Percentiles rank a stretch among this genome's conserved stretches.
Conservation (phyloP, 2,329 filamentous ascomycete species). For the Epicoccum nigrum region DNA sequence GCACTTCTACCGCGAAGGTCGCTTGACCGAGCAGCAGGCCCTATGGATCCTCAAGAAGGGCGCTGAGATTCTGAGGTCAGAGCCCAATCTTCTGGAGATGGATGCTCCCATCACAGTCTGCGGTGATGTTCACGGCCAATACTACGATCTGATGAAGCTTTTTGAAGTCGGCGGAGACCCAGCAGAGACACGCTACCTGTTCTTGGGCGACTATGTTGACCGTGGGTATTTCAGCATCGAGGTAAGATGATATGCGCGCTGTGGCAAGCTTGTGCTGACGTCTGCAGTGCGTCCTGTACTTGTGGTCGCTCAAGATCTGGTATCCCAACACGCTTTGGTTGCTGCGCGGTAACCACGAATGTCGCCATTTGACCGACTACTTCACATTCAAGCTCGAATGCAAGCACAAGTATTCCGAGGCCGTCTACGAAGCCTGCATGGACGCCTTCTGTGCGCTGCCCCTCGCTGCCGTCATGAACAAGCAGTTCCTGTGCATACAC, state of each 20-base stretch:
- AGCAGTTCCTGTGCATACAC: conserved; percentile 98
- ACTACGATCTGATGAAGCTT: conserved; percentile 99
- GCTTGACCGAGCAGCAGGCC: conserved; percentile 95
- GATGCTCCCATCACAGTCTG: conserved; percentile 98
- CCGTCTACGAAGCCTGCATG: conserved; percentile 96
- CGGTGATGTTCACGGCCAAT: conserved; percentile 97
- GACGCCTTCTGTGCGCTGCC: conserved; percentile 96
- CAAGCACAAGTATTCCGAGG: conserved; percentile 99
- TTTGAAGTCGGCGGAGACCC: conserved; percentile 98
- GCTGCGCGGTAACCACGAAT: conserved; percentile 97
- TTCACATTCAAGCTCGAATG: conserved; percentile 99
- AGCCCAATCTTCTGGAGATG: conserved; percentile 98
- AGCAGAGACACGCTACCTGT: conserved; percentile 93
- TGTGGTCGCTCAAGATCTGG: conserved; percentile 99
- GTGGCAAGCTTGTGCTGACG: conserved; percentile 39
- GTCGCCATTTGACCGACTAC: conserved; percentile 97
- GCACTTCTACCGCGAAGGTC: conserved; percentile 97
- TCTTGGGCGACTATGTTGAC: conserved; percentile 97
- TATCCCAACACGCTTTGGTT: conserved; percentile 98
- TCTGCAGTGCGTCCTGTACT: conserved; percentile 82
- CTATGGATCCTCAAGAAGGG: conserved; percentile 92
- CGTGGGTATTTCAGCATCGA: conserved; percentile 99
- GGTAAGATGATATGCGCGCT: conserved; percentile 48
- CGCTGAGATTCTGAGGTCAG: conserved; percentile 82
- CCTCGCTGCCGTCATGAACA: conserved; percentile 98